Evolutionary conservation across 2,329 filamentous ascomycete species (phyloP), one percentile per base, ranked within the genome.

Genomic region (Beauveria varroae): DNA sequence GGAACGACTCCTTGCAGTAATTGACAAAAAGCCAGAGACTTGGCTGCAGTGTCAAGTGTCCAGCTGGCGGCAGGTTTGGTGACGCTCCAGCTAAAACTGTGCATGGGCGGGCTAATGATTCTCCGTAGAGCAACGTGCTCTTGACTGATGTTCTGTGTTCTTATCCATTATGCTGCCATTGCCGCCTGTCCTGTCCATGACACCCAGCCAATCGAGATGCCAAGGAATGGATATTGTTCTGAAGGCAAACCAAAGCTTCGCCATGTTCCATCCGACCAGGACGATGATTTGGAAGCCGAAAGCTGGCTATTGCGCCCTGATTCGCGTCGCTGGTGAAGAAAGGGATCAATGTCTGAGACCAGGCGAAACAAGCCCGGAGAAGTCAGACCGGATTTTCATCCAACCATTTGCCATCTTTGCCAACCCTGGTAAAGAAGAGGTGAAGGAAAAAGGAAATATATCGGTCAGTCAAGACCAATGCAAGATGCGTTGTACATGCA

Each of bases 301-400:
- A 30, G 44, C 30, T 51, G 34, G 46, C 18, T 24, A 20, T n/a
- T 20, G 16, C 14, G 22, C 30, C 22, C 37, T 34, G 18, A 59
- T 59, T 26, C 47, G 26, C 37, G 26, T 20, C 22, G 30, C 28
- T 22, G 16, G 47, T 18, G 14, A 12, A 10, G 24, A 5, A 16
- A 46, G 40, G 24, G 26, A 30, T 24, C 40, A 24, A 47, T 52
- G 57, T 60, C 57, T 60, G 57, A 60, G 57, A 60, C 57, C 14
- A 3, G 16, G 43, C 57, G 40, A 49, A 59, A 40, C n/a, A 40
- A 24, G 37, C 26, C 40, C 20, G 50, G 20, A 47, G 24, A 47
- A 18, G 54, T 43, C 18, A 34, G 44, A 41, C 44, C 22, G 46
- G 34, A 18, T 20, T 30, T 24, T 40, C 24, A 56, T 37, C 40